Evolutionary conservation across 139 green algal species (phyloP), one percentile per base, ranked within the genome.

Genomic region (Volvox reticuliferus): DNA sequence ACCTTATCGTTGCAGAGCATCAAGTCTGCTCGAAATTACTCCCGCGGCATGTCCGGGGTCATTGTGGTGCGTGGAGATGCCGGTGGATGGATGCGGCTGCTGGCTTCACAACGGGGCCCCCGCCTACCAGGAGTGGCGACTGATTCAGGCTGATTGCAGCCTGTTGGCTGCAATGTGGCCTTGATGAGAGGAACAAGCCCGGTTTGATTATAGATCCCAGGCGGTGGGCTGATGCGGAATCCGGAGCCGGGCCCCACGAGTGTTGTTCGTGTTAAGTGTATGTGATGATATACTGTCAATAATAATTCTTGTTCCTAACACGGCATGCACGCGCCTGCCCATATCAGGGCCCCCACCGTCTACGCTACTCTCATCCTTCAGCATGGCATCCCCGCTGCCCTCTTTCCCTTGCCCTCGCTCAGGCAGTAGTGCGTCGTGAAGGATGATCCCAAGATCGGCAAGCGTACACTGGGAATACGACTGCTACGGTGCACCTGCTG

Each of bases 71-170:
- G n/a, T 94, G 37, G 92, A 95, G 93, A 92, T 97, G 62, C 91
- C 92, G 20, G 33, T 93, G 65, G 85, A 95, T 65, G 95, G 96
- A 78, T 92, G 94, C 78, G 95, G 96, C 82, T 92, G 94, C 78
- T 97, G 95, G 95, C 89, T 95, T 63, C 93, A 95, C 26, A 95
- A 97, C 92, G 96, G 93, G 93, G 95, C 95, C 6, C 95, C 95
- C 22, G 94, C 87, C 30, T n/a, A n/a, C n/a, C n/a, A n/a, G n/a
- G n/a, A n/a, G n/a, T n/a, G n/a, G n/a, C n/a, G n/a, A n/a, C n/a
- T n/a, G n/a, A n/a, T n/a, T n/a, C n/a, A n/a, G n/a, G n/a, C n/a
- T n/a, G n/a, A n/a, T n/a, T n/a, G n/a, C n/a, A n/a, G n/a, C n/a
- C n/a, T n/a, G n/a, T n/a, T n/a, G n/a, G n/a, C n/a, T n/a, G n/a